Evolutionary conservation across 1,284 basidiomycete genomes (phyloP).

Genomic region (Cryptococcus hybrid): DNA sequence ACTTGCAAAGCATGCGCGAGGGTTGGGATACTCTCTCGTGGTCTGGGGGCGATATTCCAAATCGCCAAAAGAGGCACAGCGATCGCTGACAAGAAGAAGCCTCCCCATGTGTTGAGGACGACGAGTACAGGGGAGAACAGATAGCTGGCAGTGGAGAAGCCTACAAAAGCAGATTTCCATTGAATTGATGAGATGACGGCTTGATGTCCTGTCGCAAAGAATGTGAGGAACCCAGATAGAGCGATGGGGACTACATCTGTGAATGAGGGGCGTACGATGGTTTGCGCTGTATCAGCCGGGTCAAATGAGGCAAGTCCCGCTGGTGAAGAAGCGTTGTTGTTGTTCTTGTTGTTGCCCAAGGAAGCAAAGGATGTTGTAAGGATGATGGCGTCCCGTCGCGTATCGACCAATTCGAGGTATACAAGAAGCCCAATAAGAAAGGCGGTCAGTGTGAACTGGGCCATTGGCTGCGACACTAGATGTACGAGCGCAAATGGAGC

Average conservation of each 20-base stretch:
- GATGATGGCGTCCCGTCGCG: constrained; percentile 65
- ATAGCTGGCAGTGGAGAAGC: constrained; percentile 66
- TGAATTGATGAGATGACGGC: constrained; percentile 85
- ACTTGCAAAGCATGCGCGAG: constrained; percentile 54
- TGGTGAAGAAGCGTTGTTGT: not conserved
- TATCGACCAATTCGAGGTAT: constrained; percentile 75
- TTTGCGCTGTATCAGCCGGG: constrained; percentile 43
- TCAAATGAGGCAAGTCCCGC: constrained; percentile 45
- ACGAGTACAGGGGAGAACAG: constrained; percentile 77
- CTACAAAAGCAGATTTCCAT: constrained; percentile 91
- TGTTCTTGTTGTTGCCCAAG: constrained; percentile 6
- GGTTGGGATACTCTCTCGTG: constrained; percentile 38
- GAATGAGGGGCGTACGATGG: constrained; percentile 56
- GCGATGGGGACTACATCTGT: constrained; percentile 68
- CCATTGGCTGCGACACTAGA: constrained; percentile 70
- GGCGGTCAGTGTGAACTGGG: constrained; percentile 71
- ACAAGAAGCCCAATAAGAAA: constrained; percentile 64
- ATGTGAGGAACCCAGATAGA: constrained; percentile 70
- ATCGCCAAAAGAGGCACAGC: constrained; percentile 70
- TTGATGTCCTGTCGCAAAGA: constrained; percentile 91
- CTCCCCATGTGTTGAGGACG: constrained; percentile 74
- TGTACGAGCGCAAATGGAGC: constrained; percentile 64
- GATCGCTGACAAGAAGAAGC: constrained; percentile 63
- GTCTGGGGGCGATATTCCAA: constrained; percentile 82
- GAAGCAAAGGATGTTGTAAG: constrained; percentile 49